Conservation (phyloP, 192 early-diverging fungal genomes). For the Gonapodya prolifera region DNA sequence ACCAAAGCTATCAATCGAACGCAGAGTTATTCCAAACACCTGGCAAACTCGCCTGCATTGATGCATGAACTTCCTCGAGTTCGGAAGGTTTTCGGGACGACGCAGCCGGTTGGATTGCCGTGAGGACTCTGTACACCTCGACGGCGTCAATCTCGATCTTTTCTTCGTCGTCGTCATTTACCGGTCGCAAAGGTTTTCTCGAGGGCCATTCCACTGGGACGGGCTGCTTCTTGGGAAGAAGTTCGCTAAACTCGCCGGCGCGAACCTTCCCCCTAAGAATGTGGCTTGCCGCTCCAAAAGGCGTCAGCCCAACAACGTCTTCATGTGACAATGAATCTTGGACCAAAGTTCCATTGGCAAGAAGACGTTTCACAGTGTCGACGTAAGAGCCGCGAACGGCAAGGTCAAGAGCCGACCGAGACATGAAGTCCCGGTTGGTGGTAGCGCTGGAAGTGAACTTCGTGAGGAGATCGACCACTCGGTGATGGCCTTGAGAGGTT, state of each 20-base stretch:
- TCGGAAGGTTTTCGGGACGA: no score
- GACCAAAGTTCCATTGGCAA: not conserved
- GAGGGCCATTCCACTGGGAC: not conserved
- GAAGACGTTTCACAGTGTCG: not conserved
- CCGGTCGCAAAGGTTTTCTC: not conserved
- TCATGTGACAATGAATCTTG: not conserved
- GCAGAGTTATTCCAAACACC: no score
- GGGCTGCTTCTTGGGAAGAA: not conserved
- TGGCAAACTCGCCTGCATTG: no score
- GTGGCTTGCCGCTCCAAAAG: not conserved
- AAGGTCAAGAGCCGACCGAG: not conserved
- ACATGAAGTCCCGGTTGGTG: not conserved
- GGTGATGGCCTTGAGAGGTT: not conserved
- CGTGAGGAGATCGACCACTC: not conserved
- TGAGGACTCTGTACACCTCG: no score
- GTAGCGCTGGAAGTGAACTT: not conserved
- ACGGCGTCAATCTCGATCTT: no score
- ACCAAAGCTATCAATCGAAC: no score
- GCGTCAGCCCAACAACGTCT: not conserved
- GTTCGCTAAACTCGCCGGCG: not conserved
- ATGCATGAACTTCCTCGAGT: no score
- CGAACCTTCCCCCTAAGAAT: not conserved
- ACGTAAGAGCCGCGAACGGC: not conserved
- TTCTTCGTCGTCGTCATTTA: no score
- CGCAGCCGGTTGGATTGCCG: no score